Evolutionary conservation across 2,329 filamentous ascomycete genomes (phyloP).

Genomic region (Phyllosticta ampelicida): DNA sequence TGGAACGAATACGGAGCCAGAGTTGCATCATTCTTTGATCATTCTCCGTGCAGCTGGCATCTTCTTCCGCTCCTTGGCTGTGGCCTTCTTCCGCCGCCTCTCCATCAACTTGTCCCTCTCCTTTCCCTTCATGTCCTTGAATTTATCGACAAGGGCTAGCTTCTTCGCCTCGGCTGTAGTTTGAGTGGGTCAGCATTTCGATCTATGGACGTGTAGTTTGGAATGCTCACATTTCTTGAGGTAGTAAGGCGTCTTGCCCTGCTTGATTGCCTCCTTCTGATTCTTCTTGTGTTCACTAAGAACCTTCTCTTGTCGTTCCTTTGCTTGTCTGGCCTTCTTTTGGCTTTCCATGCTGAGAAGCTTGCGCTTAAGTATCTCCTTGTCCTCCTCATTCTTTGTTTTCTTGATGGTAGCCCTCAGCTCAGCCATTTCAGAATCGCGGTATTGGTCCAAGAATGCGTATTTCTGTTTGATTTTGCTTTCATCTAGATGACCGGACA

Average conservation of each 20-base stretch:
- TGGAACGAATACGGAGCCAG: background rate
- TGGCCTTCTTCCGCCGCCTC: constrained; percentile 79
- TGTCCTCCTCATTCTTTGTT: constrained; percentile 53
- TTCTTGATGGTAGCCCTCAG: constrained; percentile 58
- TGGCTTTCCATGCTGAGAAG: constrained; percentile 70
- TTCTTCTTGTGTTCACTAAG: constrained; percentile 64
- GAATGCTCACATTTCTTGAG: constrained; percentile 57
- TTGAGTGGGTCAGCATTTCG: constrained; percentile 14
- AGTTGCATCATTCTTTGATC: background rate
- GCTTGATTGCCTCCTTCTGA: constrained; percentile 74
- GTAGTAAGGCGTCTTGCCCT: constrained; percentile 75
- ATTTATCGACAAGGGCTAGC: constrained; percentile 6
- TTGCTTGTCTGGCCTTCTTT: constrained; percentile 58
- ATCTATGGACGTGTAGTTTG: background rate
- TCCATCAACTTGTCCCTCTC: constrained; percentile 76
- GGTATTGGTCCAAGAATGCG: constrained; percentile 78
- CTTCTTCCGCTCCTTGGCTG: constrained; percentile 66
- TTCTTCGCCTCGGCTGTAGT: constrained; percentile 44
- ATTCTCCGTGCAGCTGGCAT: constrained; percentile 30
- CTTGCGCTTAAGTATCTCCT: constrained; percentile 59
- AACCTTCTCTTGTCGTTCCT: constrained; percentile 59
- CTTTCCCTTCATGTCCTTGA: constrained; percentile 9
- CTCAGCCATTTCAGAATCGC: constrained; percentile 68
- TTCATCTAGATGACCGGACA: constrained; percentile 47
- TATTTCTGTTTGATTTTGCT: constrained; percentile 61